Evolutionary conservation across 805 yeast genomes (phyloP).

Genomic region (Ogataea dorogensis): DNA sequence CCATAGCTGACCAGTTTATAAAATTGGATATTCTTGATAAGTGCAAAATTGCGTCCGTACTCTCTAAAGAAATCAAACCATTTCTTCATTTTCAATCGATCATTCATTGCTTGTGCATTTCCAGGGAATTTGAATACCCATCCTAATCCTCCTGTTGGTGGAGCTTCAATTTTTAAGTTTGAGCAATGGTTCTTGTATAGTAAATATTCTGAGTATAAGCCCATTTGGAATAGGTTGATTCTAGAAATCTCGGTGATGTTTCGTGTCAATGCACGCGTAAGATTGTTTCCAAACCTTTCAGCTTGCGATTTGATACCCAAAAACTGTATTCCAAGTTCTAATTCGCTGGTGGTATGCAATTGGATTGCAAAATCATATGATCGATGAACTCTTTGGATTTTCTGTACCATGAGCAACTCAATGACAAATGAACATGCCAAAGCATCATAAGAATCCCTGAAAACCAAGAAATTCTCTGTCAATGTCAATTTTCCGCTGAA

Average conservation of each 20-base stretch:
- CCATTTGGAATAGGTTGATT: constrained; percentile 61
- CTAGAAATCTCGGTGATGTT: constrained; percentile 62
- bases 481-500: constrained; percentile 60
- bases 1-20: constrained; percentile 86
- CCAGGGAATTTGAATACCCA: constrained; percentile 86
- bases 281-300: constrained; percentile 71
- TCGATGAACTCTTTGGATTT: constrained; percentile 82
- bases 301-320: constrained; percentile 77
- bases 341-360: constrained; percentile 65
- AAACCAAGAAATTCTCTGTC: constrained; percentile 73
- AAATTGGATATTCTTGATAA: constrained; percentile 72
- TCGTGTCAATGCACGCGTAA: constrained; percentile 59
- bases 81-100: constrained; percentile 79
- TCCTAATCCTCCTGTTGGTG: constrained; percentile 87
- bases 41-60: constrained; percentile 80
- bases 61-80: constrained; percentile 91
- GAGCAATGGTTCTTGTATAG: constrained; percentile 55
- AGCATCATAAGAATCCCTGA: constrained; percentile 67
- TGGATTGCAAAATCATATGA: constrained; percentile 76
- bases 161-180: constrained; percentile 42
- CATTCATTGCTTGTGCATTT: constrained; percentile 70
- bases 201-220: constrained; percentile 84
- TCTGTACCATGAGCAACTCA: constrained; percentile 74
- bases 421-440: constrained; percentile 65
- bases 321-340: constrained; percentile 64